These are phyloP conservation scores for Mayamaea pseudoterrestris DNA, from an alignment of 108 stramenopile genomes.

Conservation along the genomic window DNA sequence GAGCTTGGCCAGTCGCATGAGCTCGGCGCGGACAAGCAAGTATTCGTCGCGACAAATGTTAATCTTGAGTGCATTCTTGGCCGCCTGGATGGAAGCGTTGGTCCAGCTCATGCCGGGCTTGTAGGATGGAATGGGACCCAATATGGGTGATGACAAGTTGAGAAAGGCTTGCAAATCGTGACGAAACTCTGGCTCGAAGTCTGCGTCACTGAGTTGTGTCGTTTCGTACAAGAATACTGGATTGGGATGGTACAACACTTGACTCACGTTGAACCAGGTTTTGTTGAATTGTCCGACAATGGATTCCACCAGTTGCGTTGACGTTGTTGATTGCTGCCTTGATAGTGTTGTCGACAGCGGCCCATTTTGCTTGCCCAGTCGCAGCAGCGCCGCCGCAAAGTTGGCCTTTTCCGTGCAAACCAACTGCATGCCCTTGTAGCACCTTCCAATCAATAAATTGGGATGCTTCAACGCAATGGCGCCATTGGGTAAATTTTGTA, in stretches of 20 bases:
- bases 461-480: no score
- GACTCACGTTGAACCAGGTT: background rate
- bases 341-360: slow-evolving; percentile 1
- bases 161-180: slow-evolving; percentile 14
- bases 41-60: slow-evolving; percentile 7
- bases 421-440: background rate
- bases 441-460: slow-evolving; percentile 6
- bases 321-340: no score
- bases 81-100: background rate
- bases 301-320: background rate
- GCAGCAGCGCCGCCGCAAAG: slow-evolving; percentile 10
- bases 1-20: slow-evolving; percentile 2
- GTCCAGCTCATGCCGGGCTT: background rate
- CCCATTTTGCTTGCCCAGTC: slow-evolving; percentile 12
- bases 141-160: slow-evolving; percentile 6
- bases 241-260: slow-evolving; percentile 2
- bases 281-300: background rate
- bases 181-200: slow-evolving; percentile 7
- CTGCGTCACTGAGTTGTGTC: slow-evolving; percentile 3
- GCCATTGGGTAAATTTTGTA: slow-evolving; percentile 9
- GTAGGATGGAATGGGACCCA: background rate
- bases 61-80: background rate
- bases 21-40: slow-evolving; percentile 1
- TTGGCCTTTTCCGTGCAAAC: slow-evolving; percentile 10
- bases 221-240: slow-evolving; percentile 17